Evolutionary conservation across 1,284 basidiomycete genomes (phyloP).

Genomic region (Irpex sp.): DNA sequence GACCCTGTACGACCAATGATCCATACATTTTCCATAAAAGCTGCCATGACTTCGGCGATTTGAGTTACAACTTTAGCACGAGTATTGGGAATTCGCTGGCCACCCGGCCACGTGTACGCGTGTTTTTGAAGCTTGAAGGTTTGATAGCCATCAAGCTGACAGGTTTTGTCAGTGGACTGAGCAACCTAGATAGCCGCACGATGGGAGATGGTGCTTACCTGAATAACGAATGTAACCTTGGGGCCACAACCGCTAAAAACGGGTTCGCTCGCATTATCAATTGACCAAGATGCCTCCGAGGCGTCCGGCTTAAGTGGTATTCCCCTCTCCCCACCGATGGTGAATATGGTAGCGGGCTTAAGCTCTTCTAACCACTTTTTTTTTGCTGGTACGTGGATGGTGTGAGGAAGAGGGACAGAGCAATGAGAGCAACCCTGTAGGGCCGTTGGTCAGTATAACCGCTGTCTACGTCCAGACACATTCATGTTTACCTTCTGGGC

Average conservation of each 20-base stretch:
- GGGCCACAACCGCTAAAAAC: neutral
- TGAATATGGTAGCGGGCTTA: neutral
- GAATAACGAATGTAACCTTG: neutral
- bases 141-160: neutral
- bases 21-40: neutral
- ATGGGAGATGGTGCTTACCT: neutral
- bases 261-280: neutral
- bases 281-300: neutral
- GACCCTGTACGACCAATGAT: no score
- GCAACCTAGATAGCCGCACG: neutral
- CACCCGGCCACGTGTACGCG: neutral
- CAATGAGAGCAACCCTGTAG: neutral
- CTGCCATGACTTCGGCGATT: neutral
- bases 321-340: neutral
- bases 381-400: neutral
- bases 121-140: neutral
- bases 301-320: neutral
- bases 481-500: neutral
- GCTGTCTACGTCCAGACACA: neutral
- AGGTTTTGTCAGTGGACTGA: neutral
- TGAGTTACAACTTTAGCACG: neutral
- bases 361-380: neutral
- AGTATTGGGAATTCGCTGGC: neutral
- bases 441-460: neutral
- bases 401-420: neutral